Base-by-base conservation (phyloP, 2,329 filamentous ascomycete species). In the Ascochyta fabae region DNA sequence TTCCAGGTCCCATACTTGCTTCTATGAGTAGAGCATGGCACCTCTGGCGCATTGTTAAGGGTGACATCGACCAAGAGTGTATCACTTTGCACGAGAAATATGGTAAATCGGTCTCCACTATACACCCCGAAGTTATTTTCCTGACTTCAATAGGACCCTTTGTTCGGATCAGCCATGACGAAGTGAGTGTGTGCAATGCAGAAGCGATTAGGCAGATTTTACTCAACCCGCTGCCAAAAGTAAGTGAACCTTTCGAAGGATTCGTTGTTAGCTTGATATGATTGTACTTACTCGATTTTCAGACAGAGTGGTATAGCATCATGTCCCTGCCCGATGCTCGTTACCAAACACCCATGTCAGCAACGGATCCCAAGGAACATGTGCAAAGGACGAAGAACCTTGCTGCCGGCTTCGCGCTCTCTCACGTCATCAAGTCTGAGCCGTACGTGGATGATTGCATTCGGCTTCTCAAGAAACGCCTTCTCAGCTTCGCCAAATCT, bases 111-210 rank as follows among this genome's bases (percentile, higher is more conserved):
- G n/a, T 6, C 3, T n/a, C 29, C 9, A 27, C 10, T 13, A 7
- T 7, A 9, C 8, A 26, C 22, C 7, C 12, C 5, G 12, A 26
- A 3, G 26, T 4, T 4, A 29, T 4, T 23, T 4, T 31, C 3
- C 15, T 41, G 22, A 50, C 23, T 23, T 19, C 6, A 10, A 23
- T 13, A 44, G 40, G 40, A 3, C 13, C 33, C 12, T 80, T 81
- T 60, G 75, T 81, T 27, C 77, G 79, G 15, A 79, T 81, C 29
- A 68, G 71, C 6, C 68, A 74, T 24, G 75, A 80, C 46, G 78
- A 81, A 69, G 72, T 81, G 56, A 79, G 76, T 53, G 71, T 81
- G 35, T 71, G 71, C 46, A 75, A 81, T 57, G 75, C 77, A 1
- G 73, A 78, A 55, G 79, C 72, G 13, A 67, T 79, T 19, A 69